A percentile compares a stretch with the other conserved stretches of the same genome.
Conservation (phyloP, 108 stramenopile genomes). For the Pseudonitzschia delicatissima region DNA sequence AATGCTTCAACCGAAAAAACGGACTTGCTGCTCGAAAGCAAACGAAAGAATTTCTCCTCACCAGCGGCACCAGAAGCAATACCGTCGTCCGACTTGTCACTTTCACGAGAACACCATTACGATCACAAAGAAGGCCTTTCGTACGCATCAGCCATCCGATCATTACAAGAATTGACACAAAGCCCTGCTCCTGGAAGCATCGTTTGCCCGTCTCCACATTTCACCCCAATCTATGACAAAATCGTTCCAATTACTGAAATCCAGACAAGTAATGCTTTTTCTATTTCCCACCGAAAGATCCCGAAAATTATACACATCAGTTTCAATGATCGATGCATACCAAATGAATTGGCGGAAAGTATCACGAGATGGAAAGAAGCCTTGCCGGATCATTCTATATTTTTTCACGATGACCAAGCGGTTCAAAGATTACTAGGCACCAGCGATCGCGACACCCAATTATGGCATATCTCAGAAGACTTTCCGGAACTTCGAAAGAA, state of each 20-base stretch:
- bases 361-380: slow-evolving; percentile 24
- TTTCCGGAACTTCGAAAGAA: slow-evolving; percentile 30
- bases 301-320: not conserved
- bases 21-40: too few relatives aligned
- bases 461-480: not conserved
- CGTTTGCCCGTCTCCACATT: slow-evolving; percentile 3
- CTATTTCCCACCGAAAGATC: not conserved
- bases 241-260: not conserved
- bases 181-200: slow-evolving; percentile 9
- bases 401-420: slow-evolving; percentile 50
- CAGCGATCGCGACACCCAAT: slow-evolving; percentile 16
- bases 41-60: too few relatives aligned
- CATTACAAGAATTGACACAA: slow-evolving; percentile 2
- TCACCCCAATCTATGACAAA: slow-evolving; percentile 17
- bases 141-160: not conserved
- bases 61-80: not conserved
- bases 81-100: not conserved
- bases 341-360: slow-evolving; percentile 18
- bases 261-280: not conserved
- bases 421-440: slow-evolving; percentile 31
- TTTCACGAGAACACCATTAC: not conserved
- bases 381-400: slow-evolving; percentile 39
- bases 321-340: slow-evolving; percentile 16
- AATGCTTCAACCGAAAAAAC: too few relatives aligned
- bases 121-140: not conserved